Percentiles rank a stretch among this genome's conserved stretches.
Evolutionary conservation across 2,329 filamentous ascomycete species (phyloP).

Genomic region (Alternaria sp.): DNA sequence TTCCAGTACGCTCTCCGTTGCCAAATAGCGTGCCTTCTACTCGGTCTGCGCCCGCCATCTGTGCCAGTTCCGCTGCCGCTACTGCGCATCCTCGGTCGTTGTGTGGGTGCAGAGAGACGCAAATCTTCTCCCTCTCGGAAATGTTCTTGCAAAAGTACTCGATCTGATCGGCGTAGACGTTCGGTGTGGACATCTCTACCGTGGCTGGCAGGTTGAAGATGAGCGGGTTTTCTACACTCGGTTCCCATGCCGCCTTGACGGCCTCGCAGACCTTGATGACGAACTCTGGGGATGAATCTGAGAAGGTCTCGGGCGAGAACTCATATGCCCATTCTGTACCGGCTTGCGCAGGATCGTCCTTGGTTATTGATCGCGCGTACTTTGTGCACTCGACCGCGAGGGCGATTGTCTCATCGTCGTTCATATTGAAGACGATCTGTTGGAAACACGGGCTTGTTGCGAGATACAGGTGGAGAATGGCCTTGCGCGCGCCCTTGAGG

Average conservation of each 20-base stretch:
- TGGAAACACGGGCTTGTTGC: conserved; percentile 97
- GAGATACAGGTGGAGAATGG: conserved; percentile 93
- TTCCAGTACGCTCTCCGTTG: conserved; percentile 94
- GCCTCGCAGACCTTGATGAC: conserved; percentile 86
- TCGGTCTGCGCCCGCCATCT: conserved; percentile 95
- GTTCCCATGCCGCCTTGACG: conserved; percentile 92
- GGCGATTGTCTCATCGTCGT: conserved; percentile 80
- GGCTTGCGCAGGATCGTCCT: conserved; percentile 68
- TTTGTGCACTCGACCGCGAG: conserved; percentile 86
- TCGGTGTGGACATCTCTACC: conserved; percentile 92
- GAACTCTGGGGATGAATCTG: conserved; percentile 85
- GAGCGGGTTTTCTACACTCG: conserved; percentile 78
- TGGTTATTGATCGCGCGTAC: conserved; percentile 88
- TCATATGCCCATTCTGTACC: conserved; percentile 79
- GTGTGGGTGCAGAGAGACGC: conserved; percentile 90
- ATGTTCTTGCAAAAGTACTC: conserved; percentile 94
- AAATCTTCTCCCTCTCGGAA: conserved; percentile 82
- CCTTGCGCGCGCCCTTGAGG: conserved; percentile 88
- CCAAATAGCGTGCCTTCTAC: conserved; percentile 95
- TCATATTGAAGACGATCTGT: conserved; percentile 86
- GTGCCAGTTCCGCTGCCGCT: conserved; percentile 87
- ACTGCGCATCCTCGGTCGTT: conserved; percentile 93
- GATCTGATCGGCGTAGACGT: conserved; percentile 94
- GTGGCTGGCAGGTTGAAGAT: conserved; percentile 98
- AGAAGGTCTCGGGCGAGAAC: conserved; percentile 89